Base-by-base conservation (phyloP, 768 basidiomycete genomes). In the Suillus tomentosus region DNA sequence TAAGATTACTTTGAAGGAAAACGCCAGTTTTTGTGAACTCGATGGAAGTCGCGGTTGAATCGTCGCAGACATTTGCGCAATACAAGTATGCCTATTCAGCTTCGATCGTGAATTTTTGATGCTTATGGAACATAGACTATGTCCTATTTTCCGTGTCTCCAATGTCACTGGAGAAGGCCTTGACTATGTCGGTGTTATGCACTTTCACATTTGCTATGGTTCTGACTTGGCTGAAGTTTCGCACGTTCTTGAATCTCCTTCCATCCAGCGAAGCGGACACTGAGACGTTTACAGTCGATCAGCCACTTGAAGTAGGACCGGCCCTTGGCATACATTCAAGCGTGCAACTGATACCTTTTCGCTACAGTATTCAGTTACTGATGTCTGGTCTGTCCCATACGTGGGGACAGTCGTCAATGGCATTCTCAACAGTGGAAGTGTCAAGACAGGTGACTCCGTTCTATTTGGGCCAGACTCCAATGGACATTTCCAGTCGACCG, bases 151-250 rank as follows among this genome's bases (percentile, higher is more conserved):
- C 77, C 89, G 90, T 72, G 80, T 96, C 24, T 97, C 95, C 3
- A 99, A 98, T 73, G 94, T 97, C 15, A 96, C 94, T 1, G 96
- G 96, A n/a, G 86, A 92, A 68, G 94, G 95, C 4, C 85, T 96
- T 13, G 88, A 93, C 70, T 82, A 85, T 68, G 90, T 94, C 68
- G 55, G 84, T 68, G 4, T 63, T 50, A 17, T 36, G 40, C 22
- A 3, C 47, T 62, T 56, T 15, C 63, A 54, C 27, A 36, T 31
- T 31, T 17, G 13, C 39, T 5, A 42, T 40, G 5, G 1, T 31
- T 31, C 67, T 72, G 36, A 77, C 39, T 51, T 11, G 22, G 24
- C 55, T 50, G 40, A 66, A 92, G 91, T 77, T 98, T 62, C 87
- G 95, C 62, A 92, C 88, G 3, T 96, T 98, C 78, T 81, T 99